Percentiles rank a stretch among this genome's conserved stretches.
phyloP scores from a whole-genome alignment of 768 basidiomycete species.

The Agrocybe pediades region DNA sequence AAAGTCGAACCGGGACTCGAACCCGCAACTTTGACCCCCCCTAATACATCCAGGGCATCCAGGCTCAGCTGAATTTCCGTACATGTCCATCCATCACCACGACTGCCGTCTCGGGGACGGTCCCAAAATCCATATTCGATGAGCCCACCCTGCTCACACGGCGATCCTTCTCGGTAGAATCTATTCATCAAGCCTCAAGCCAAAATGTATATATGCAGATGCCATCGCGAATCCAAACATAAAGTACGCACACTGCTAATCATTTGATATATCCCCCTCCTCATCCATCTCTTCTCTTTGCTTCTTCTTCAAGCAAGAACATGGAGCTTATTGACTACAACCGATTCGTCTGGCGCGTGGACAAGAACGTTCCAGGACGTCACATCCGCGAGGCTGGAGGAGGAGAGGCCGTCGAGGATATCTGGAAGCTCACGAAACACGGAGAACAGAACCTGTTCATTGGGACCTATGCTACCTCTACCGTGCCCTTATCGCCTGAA shows the following conservation, averaged over 20 bases:
- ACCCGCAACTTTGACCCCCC: too few species aligned
- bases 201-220: neutral
- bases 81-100: neutral
- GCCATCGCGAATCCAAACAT: neutral
- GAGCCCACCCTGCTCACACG: neutral
- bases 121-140: neutral
- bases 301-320: neutral
- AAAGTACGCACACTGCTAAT: too few species aligned
- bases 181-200: neutral
- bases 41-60: neutral
- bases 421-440: constrained; percentile 22
- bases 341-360: constrained; percentile 15
- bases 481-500: neutral
- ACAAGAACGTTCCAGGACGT: constrained; percentile 13
- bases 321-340: constrained; percentile 15
- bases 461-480: constrained; percentile 12
- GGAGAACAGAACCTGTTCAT: constrained; percentile 22
- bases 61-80: too few species aligned
- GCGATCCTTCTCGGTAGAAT: neutral
- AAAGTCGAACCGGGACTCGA: too few species aligned
- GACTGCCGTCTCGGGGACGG: neutral
- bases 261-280: too few species aligned
- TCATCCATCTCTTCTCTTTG: too few species aligned
- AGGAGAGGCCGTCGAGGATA: constrained; percentile 21
- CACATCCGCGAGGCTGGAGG: constrained; percentile 19